Conservation (phyloP, 257 asterid genomes). For the Solanum dulcamara region DNA sequence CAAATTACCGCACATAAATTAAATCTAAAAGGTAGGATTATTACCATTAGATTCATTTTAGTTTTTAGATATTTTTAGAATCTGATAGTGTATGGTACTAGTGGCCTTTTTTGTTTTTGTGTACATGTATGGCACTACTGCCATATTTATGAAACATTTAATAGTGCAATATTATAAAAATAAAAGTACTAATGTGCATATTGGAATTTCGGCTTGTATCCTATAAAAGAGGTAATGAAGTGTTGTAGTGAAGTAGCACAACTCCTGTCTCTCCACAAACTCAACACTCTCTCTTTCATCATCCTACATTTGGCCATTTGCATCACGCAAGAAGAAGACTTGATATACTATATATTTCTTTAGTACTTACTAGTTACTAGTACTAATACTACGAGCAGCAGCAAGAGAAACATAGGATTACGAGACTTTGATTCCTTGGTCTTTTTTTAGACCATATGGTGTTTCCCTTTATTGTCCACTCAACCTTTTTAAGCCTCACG, state of each 20-base stretch:
- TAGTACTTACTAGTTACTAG: background rate
- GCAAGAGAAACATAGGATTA: background rate
- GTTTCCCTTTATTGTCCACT: background rate
- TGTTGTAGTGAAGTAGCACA: conserved; percentile 4
- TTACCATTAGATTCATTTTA: background rate
- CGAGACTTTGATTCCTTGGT: background rate
- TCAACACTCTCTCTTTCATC: background rate
- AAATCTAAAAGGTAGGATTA: background rate
- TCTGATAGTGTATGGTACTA: conserved; percentile 3
- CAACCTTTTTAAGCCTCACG: background rate
- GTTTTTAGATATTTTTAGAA: conserved; percentile 13
- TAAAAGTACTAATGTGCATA: background rate
- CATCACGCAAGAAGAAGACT: background rate
- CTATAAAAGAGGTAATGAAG: conserved; percentile 50
- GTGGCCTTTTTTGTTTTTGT: background rate
- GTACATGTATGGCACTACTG: background rate
- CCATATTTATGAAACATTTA: background rate
- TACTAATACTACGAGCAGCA: background rate
- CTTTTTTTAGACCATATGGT: background rate
- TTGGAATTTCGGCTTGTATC: conserved; percentile 30
- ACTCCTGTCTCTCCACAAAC: conserved; percentile 6
- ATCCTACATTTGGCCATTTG: background rate
- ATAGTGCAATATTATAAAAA: background rate
- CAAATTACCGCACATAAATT: too few species aligned
- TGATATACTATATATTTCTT: background rate